phyloP scores from a whole-genome alignment of 1,284 basidiomycete species.

The Termitomyces sp. region DNA sequence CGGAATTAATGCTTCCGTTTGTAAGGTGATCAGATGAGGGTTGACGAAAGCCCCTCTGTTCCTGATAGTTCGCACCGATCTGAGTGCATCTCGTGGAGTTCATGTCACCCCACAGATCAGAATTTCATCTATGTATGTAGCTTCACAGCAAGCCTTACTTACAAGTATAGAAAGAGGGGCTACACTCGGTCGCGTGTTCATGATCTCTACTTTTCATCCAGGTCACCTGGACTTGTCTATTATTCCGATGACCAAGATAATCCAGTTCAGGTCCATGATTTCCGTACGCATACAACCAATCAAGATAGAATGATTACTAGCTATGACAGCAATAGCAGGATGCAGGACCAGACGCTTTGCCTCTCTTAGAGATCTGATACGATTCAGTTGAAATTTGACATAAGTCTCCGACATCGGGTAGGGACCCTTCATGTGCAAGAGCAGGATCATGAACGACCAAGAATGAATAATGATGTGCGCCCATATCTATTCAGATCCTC shows the following conservation, averaged over 20 bases:
- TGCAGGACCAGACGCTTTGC: background rate
- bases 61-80: background rate
- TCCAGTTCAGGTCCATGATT: too few species aligned
- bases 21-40: background rate
- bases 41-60: background rate
- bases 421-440: background rate
- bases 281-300: background rate
- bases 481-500: background rate
- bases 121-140: background rate
- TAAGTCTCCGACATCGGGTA: background rate
- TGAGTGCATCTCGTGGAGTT: background rate
- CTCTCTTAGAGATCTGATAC: background rate
- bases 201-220: background rate
- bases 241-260: background rate
- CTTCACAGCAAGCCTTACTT: background rate
- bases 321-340: background rate
- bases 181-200: background rate
- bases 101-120: background rate
- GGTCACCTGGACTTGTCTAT: background rate
- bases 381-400: background rate
- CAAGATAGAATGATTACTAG: background rate
- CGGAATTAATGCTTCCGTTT: background rate
- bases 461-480: background rate
- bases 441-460: too few species aligned
- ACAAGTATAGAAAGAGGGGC: background rate